phyloP scores from a whole-genome alignment of 2,329 filamentous ascomycete genomes.

The Nothomitra cinnamomea region DNA sequence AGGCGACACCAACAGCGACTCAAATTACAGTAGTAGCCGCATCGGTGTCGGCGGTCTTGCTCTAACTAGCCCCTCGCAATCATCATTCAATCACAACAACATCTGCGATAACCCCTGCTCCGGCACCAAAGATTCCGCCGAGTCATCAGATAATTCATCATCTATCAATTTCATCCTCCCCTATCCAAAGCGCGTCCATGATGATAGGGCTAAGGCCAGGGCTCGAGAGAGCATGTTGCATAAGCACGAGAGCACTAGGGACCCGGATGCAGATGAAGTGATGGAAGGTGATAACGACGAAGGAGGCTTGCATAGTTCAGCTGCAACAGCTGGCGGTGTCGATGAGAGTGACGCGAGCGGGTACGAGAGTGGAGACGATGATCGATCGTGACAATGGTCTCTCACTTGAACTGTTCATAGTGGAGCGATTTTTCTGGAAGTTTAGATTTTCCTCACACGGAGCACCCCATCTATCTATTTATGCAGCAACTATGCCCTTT shows the following conservation, averaged over 20 bases:
- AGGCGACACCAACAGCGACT: not conserved
- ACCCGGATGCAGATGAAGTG: not conserved
- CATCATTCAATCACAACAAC: not conserved
- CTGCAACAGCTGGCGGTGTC: not conserved
- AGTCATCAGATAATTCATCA: not conserved
- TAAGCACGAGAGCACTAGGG: not conserved
- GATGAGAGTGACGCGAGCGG: not conserved
- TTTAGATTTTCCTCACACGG: no score
- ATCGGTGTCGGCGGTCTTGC: not conserved
- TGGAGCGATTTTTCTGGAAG: no score
- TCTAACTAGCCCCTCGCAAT: not conserved
- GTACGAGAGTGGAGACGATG: conserved; percentile 1
- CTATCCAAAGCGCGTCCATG: not conserved
- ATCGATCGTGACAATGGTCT: not conserved
- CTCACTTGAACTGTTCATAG: no score
- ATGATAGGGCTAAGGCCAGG: not conserved
- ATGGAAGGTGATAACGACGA: not conserved
- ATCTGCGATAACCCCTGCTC: not conserved
- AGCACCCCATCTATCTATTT: no score
- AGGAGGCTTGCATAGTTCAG: no score
- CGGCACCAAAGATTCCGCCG: not conserved
- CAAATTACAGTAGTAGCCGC: not conserved
- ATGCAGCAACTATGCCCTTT: no score
- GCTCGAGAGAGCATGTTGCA: not conserved
- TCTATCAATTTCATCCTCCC: not conserved